Evolutionary conservation across 1,139 yeast species (phyloP).

Genomic region (Lodderomyces theae): DNA sequence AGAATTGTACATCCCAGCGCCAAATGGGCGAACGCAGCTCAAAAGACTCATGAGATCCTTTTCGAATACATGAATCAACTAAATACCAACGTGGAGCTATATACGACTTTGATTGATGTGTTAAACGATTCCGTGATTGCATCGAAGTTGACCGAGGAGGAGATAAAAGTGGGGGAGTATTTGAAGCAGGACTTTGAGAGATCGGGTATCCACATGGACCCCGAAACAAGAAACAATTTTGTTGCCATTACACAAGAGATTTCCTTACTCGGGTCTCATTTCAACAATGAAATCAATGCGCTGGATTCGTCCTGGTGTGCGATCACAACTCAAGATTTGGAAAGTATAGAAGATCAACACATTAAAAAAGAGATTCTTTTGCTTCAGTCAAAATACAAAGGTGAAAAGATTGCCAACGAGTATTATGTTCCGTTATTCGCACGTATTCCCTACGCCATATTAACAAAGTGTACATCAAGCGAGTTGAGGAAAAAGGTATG

Average conservation of each 20-base stretch:
- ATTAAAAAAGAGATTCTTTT: constrained; percentile 27
- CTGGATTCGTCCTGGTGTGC: constrained; percentile 40
- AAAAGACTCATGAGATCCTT: constrained; percentile 81
- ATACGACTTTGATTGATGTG: constrained; percentile 55
- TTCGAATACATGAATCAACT: constrained; percentile 92
- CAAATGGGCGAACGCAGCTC: constrained; percentile 76
- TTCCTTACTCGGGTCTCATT: constrained; percentile 78
- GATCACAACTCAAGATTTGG: constrained; percentile 31
- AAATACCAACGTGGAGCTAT: constrained; percentile 79
- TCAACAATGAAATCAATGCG: constrained; percentile 56
- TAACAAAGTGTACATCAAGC: constrained; percentile 58
- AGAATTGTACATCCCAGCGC: constrained; percentile 83
- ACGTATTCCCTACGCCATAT: constrained; percentile 60
- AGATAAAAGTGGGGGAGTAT: constrained; percentile 75
- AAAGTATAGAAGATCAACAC: constrained; percentile 21
- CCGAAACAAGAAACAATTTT: constrained; percentile 63
- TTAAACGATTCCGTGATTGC: constrained; percentile 43
- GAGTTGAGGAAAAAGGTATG: constrained; percentile 66
- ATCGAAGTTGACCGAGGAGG: constrained; percentile 58
- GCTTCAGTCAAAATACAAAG: constrained; percentile 24
- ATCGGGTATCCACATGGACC: constrained; percentile 85
- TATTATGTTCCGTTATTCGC: constrained; percentile 63
- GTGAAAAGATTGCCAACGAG: constrained; percentile 9
- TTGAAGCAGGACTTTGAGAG: constrained; percentile 83
- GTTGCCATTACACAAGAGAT: constrained; percentile 79